Base-by-base conservation (phyloP, 164 flowering plant genomes). In the Chimonanthus praecox region DNA sequence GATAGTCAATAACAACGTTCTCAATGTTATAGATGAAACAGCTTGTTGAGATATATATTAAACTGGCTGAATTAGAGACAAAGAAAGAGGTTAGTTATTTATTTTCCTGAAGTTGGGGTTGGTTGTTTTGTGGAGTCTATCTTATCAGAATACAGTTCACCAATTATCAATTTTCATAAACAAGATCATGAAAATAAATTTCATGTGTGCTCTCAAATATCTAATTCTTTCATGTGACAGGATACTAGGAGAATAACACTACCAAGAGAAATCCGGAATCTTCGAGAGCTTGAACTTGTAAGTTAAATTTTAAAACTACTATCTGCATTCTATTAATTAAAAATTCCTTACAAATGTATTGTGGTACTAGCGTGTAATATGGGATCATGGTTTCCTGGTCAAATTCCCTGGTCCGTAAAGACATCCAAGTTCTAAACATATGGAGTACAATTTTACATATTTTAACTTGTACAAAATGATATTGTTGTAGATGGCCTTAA, bases 21-120 rank as follows among this genome's bases (percentile, higher is more conserved):
- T 80, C 43, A 47, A 58, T 64, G 47, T 64, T 73, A 20, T 78
- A 95, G 99, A 93, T 90, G 93, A 92, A 83, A 75, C 97, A 93
- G 81, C 86, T 95, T 91, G 99, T 92, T 80, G 99, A 95, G 81
- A 82, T 93, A 54, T 95, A 95, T 83, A 95, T 95, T 74, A 89
- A 86, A 83, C 97, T 95, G 76, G 99, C 99, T 15, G 99, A 95
- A 79, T 82, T 95, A 67, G 99, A 95, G 78, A 93, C 97, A 71
- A 92, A 78, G 76, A 88, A 88, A 85, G 97, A 93, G 96, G 99
- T 93, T 64, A 20, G 80, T 77, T 51, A 20, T 33, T 16, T 67
- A 16, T 72, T 62, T 11, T 71, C 10, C 74, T 58, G 68, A 70
- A 74, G 15, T 69, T 51, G 71, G 50, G 65, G 5, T 11, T 64